These are phyloP conservation scores for Acacia melanoxylon DNA, from an alignment of 306 rosid genomes.

Conservation along the genomic window DNA sequence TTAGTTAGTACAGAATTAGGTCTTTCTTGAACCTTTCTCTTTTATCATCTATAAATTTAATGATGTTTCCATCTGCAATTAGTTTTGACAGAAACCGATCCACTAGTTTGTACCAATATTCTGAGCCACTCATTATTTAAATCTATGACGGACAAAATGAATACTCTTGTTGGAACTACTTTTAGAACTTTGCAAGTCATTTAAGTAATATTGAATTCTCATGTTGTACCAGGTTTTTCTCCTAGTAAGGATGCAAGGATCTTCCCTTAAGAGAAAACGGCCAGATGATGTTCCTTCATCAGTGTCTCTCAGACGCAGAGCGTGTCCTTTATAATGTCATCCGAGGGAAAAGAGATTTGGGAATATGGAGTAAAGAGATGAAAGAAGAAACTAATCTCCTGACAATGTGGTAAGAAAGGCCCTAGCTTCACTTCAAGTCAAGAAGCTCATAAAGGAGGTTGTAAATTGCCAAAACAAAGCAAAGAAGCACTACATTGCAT, in stretches of 20 bases:
- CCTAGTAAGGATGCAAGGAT: constrained; percentile 41
- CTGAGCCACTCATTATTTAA: background rate
- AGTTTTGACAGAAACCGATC: background rate
- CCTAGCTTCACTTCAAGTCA: constrained; percentile 48
- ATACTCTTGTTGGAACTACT: background rate
- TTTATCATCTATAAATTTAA: background rate
- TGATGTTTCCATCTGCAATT: background rate
- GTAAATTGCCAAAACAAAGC: constrained; percentile 62
- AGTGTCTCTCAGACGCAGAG: constrained; percentile 50
- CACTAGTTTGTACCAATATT: background rate
- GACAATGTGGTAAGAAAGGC: constrained; percentile 43
- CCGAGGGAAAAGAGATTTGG: constrained; percentile 53
- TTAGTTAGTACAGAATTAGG: background rate
- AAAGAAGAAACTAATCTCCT: constrained; percentile 52
- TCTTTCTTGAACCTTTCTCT: background rate
- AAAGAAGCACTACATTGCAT: constrained; percentile 69
- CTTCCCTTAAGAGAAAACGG: constrained; percentile 57
- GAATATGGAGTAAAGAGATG: constrained; percentile 64
- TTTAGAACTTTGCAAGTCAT: background rate
- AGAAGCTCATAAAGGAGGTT: constrained; percentile 59
- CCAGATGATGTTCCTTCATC: constrained; percentile 28
- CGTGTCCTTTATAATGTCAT: constrained; percentile 49
- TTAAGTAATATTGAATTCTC: constrained; percentile 1
- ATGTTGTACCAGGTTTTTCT: background rate
- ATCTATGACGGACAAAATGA: background rate